Evolutionary conservation across 257 asterid species (phyloP), one percentile per base, ranked within the genome.

Genomic region (Linaria vulgaris): DNA sequence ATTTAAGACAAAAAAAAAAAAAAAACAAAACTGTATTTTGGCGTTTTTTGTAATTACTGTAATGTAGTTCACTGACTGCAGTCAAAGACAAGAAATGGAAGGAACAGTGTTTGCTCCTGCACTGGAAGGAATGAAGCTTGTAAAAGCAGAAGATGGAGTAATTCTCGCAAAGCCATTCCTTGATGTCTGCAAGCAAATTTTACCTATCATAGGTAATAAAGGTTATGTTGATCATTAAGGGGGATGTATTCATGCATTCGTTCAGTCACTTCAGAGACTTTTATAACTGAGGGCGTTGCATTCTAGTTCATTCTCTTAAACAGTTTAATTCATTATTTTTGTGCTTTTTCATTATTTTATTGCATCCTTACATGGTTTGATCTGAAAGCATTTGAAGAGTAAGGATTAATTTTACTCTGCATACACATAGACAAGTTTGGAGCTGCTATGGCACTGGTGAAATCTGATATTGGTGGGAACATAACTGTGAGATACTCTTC

Each of bases 381-480:
- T 34, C 41, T 6, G 46, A 34, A 54, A 46, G 66, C 25, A 65
- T 34, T 23, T 44, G 17, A 25, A 19, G 65, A 57, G 6, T 65
- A 51, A 45, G 15, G 71, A 52, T 21, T 56, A 31, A 23, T 60
- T 67, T 68, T 56, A 17, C 52, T 31, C 38, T 23, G 37, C 53
- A 0, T 67, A 46, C 27, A 64, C 69, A 74, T 79, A 94, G 99
- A 90, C 1, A 85, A 90, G 81, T 94, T 94, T 72, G 99, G 99
- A 56, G 83, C 99, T 69, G 88, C 99, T 44, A 85, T 94, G 97
- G 75, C 87, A 53, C 83, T 94, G 57, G 96, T 90, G 72, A 94
- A 94, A 79, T 78, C 97, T 74, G 97, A 94, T 69, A 77, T 87
- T 69, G 95, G 95, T 56, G 99, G 97, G 73, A 94, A 94, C 74